Base-by-base conservation (phyloP, 2,329 filamentous ascomycete species). In the Penicillium sp. region DNA sequence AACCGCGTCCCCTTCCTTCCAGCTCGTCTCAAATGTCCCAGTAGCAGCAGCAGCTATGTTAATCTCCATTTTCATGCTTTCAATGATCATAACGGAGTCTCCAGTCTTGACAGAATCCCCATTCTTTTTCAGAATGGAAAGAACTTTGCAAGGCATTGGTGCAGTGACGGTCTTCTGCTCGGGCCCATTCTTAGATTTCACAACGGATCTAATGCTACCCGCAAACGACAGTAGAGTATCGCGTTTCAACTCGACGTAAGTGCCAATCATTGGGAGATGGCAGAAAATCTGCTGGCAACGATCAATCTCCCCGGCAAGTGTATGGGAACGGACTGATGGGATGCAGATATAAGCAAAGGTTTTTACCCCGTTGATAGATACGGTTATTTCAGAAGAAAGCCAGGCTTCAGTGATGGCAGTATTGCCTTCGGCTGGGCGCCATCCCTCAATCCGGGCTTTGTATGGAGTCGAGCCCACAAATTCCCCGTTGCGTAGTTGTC, bases 51-150 rank as follows among this genome's bases (percentile, higher is more conserved):
- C 51, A 5, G 63, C 65, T 11, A 75, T 71, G 18, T 60, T 73
- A 28, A 73, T 69, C 56, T 74, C 72, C 72, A 73, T 75, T 64
- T 74, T 79, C 76, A 79, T 79, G 43, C 75, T 77, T 65, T 79
- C 71, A 47, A 72, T 65, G 0, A 73, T 65, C 65, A 73, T 69
- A 2, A 71, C 69, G 2, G 56, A 58, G 4, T 73, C 70, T 0
- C 72, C 73, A 4, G 58, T 58, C 16, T 67, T 62, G 9, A 74
- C 67, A 2, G 62, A 39, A 5, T 71, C 69, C 2, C 67, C 69
- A 36, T 67, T 63, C 28, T 68, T 61, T 52, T 70, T 73, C 44
- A 69, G 40, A 0, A 74, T 55, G 2, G 56, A 63, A 21, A 75
- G 58, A 1, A 74, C 64, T 48, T 71, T 72, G 49, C 73, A 75